phyloP scores from a whole-genome alignment of 495 filamentous ascomycete species.

The Trichoderma gamsii region DNA sequence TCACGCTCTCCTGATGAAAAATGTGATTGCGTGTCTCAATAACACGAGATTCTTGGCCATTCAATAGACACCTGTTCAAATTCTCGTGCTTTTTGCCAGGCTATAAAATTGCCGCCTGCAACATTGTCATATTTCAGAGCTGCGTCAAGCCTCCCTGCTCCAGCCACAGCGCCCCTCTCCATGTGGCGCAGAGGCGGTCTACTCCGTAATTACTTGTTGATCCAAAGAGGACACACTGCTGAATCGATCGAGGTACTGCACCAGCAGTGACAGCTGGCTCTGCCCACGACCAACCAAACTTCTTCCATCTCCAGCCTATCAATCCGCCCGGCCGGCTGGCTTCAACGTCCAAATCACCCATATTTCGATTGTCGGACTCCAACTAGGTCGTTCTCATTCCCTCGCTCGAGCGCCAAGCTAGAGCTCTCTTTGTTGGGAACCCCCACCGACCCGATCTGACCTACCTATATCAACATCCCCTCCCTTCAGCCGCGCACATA shows the following conservation, averaged over 20 bases:
- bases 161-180: background rate
- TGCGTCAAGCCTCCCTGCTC: background rate
- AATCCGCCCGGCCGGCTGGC: constrained; percentile 8
- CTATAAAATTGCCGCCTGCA: no score
- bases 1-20: no score
- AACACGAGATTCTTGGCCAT: no score
- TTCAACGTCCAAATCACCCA: background rate
- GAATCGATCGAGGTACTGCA: background rate
- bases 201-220: background rate
- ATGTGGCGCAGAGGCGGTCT: constrained; percentile 10
- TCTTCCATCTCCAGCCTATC: background rate
- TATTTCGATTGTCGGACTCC: background rate
- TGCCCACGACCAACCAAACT: background rate
- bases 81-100: no score
- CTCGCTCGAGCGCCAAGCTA: background rate
- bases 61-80: no score
- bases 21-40: no score
- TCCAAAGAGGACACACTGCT: constrained; percentile 6
- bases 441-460: background rate
- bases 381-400: background rate
- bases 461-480: background rate
- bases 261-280: constrained; percentile 7
- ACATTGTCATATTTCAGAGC: no score
- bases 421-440: background rate
- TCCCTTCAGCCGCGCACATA: background rate